These are phyloP conservation scores for Priceomyces carsonii DNA, from an alignment of 805 yeast genomes.

Conservation along the genomic window DNA sequence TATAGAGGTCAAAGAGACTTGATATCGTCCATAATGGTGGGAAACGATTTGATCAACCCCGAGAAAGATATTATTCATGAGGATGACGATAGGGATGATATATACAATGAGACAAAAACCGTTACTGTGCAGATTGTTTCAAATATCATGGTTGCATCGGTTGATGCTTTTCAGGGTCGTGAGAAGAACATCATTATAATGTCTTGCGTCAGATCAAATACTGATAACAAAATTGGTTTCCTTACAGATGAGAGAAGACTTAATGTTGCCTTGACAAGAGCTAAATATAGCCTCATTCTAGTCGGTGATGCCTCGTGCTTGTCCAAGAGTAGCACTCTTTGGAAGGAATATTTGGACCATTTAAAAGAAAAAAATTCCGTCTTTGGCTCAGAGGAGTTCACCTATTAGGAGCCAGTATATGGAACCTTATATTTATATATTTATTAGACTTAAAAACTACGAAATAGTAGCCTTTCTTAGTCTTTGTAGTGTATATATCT, in stretches of 20 bases:
- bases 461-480: no score
- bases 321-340: constrained; percentile 48
- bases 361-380: constrained; percentile 35
- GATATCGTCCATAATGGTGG: constrained; percentile 50
- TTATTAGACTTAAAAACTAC: no score
- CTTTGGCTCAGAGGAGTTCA: constrained; percentile 15
- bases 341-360: constrained; percentile 51
- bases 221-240: constrained; percentile 74
- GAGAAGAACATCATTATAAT: constrained; percentile 53
- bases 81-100: constrained; percentile 64
- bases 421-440: no score
- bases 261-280: constrained; percentile 88
- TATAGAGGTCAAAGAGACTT: constrained; percentile 73
- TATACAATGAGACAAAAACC: constrained; percentile 44
- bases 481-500: no score
- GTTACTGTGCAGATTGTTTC: constrained; percentile 51
- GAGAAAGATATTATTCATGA: constrained; percentile 43
- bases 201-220: constrained; percentile 67
- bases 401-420: constrained; percentile 9
- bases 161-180: constrained; percentile 63
- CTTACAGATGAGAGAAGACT: constrained; percentile 81
- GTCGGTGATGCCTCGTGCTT: constrained; percentile 40
- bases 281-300: constrained; percentile 71
- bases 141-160: constrained; percentile 54
- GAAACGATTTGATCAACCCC: constrained; percentile 60